These are phyloP conservation scores for Chamaecyparis obtusa DNA, from an alignment of 75 land plant species.

Conservation along the genomic window DNA sequence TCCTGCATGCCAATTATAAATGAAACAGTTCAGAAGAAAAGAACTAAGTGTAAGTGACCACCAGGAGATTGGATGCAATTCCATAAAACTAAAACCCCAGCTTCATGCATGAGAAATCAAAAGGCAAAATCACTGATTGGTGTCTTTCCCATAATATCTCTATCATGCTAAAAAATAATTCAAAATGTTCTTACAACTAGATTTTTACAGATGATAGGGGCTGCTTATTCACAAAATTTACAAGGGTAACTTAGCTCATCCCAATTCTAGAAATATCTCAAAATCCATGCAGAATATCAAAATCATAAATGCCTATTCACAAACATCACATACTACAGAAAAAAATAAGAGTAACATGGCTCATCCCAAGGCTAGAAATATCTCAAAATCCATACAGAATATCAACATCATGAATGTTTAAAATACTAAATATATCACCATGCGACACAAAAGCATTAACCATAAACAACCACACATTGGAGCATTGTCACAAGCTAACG, in stretches of 20 bases:
- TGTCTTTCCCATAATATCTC: neutral
- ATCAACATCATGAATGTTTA: neutral
- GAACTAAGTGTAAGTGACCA: neutral
- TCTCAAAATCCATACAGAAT: neutral
- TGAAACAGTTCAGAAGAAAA: neutral
- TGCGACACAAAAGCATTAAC: neutral
- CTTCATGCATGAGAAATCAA: too few species aligned
- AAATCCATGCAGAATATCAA: neutral
- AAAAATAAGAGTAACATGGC: neutral
- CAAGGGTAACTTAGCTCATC: neutral
- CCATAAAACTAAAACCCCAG: neutral
- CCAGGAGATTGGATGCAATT: neutral
- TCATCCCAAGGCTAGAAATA: neutral
- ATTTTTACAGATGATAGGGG: neutral
- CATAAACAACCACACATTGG: neutral
- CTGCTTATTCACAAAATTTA: neutral
- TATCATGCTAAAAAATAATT: neutral
- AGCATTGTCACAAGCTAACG: neutral
- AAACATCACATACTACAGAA: neutral
- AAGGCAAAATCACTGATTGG: neutral
- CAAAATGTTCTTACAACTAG: neutral
- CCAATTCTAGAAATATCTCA: neutral
- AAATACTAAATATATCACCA: neutral
- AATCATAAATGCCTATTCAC: neutral
- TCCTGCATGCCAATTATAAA: slow-evolving; percentile 51